Base-by-base conservation (phyloP, 2,329 filamentous ascomycete species). In the Talaromyces albobiverticillius region DNA sequence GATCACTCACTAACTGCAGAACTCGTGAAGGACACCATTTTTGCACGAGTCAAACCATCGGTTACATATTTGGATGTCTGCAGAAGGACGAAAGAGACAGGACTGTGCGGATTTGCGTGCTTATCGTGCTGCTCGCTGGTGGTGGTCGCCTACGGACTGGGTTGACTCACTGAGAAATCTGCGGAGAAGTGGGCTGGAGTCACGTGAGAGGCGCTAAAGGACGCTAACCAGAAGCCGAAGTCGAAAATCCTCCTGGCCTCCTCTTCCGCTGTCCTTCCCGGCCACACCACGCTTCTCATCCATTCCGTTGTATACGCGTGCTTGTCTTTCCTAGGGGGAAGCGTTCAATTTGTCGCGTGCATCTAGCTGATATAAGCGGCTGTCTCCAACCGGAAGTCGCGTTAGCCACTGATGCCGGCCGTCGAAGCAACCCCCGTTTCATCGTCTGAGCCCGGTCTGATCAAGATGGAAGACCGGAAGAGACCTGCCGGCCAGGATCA, bases 381-480 rank as follows among this genome's bases (percentile, higher is more conserved):
- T 47, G 34, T 46, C 40, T 45, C 34, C 31, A 29, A 29, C 48
- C n/a, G 34, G 16, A 47, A 51, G 48, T 67, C 68, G 72, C 66
- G 73, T 72, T 75, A 74, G 76, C 78, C 82, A 87, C 88, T 90
- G 82, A 95, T 95, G 90, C 86, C 86, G 87, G 83, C 89, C 83
- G 85, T 89, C 78, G 87, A 89, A 77, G 82, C 84, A 64, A 81
- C 82, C 72, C 82, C 85, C 76, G 81, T 86, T 75, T 82, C 86
- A 81, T 84, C 85, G 83, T 84, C 88, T 80, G 87, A 90, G 79
- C 75, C 82, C 73, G 86, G 86, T 82, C 82, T 89, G 77, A 80
- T 85, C 64, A 96, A 94, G 84, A 99, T 97, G 93, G 94, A 99
- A 83, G 94, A 97, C 81, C 90, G 94, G 84, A 99, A 99, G 84